These are phyloP conservation scores for Fraxinus dipetala DNA, from an alignment of 305 asterid genomes.

Conservation along the genomic window DNA sequence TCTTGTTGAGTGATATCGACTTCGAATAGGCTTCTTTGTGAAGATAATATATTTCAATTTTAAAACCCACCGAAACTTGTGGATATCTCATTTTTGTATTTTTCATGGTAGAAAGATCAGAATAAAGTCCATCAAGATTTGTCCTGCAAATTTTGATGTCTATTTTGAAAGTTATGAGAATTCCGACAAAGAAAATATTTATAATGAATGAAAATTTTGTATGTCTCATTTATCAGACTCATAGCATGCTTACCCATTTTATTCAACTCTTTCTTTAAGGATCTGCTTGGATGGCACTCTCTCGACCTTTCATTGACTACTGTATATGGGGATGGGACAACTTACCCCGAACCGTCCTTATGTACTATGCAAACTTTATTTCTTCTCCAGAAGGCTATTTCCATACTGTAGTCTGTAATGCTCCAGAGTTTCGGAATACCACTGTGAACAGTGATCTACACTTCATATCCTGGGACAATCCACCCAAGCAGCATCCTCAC, in stretches of 20 bases:
- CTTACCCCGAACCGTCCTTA: constrained; percentile 85
- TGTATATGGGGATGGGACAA: constrained; percentile 99
- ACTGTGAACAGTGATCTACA: constrained; percentile 96
- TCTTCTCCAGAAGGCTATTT: constrained; percentile 98
- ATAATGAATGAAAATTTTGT: neutral
- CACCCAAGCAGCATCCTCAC: constrained; percentile 98
- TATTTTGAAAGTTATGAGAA: neutral
- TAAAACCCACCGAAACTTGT: neutral
- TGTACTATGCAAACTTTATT: constrained; percentile 94
- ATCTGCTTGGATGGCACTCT: constrained; percentile 98
- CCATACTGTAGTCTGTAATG: constrained; percentile 88
- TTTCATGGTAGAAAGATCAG: neutral
- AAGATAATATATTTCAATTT: neutral
- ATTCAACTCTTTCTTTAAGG: constrained; percentile 47
- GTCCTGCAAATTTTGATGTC: neutral
- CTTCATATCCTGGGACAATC: constrained; percentile 97
- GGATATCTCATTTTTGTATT: neutral
- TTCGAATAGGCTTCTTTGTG: neutral
- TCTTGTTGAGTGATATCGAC: neutral
- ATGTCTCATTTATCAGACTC: neutral
- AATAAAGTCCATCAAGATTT: neutral
- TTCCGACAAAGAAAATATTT: neutral
- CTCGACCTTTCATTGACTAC: constrained; percentile 86
- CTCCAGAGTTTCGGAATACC: constrained; percentile 72
- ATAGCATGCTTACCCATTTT: neutral